Conservation (phyloP, 2,329 filamentous ascomycete species). For the Colletotrichum echinochloae region DNA sequence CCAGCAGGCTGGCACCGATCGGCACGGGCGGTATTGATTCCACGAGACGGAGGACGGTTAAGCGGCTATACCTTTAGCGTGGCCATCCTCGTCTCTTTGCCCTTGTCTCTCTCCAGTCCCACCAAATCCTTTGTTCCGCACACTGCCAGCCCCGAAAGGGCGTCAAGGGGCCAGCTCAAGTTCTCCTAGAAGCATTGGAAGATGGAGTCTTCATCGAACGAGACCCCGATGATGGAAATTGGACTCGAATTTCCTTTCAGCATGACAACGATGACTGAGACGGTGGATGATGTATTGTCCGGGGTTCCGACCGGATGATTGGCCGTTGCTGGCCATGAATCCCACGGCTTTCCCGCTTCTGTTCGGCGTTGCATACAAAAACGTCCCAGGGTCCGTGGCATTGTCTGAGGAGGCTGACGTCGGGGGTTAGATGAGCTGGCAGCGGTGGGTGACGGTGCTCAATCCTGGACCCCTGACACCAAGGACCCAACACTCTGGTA, state of each 20-base stretch:
- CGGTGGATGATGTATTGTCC: slow-evolving; percentile 12
- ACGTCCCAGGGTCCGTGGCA: slow-evolving; percentile 25
- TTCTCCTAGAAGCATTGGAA: background rate
- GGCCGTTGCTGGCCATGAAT: slow-evolving; percentile 14
- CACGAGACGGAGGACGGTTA: slow-evolving; percentile 1
- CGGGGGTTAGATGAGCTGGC: slow-evolving; percentile 36
- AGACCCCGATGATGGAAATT: slow-evolving; percentile 9
- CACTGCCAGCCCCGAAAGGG: background rate
- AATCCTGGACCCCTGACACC: slow-evolving; percentile 38
- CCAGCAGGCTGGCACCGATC: slow-evolving; percentile 22
- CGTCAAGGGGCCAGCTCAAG: background rate
- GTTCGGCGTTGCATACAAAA: slow-evolving; percentile 33
- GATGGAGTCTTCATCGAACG: background rate
- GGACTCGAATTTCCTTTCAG: slow-evolving; percentile 17
- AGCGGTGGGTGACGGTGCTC: slow-evolving; percentile 31
- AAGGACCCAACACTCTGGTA: slow-evolving; percentile 38
- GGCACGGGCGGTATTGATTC: slow-evolving; percentile 22
- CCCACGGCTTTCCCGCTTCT: slow-evolving; percentile 33
- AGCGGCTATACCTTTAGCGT: slow-evolving; percentile 12
- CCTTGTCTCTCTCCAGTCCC: background rate
- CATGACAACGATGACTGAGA: slow-evolving; percentile 22
- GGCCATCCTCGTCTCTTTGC: background rate
- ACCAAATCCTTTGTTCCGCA: slow-evolving; percentile 17
- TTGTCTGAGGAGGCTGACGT: slow-evolving; percentile 39
- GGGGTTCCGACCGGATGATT: slow-evolving; percentile 21